Base-by-base conservation (phyloP, 2,329 filamentous ascomycete species). In the Neopestalotiopsis sp. region DNA sequence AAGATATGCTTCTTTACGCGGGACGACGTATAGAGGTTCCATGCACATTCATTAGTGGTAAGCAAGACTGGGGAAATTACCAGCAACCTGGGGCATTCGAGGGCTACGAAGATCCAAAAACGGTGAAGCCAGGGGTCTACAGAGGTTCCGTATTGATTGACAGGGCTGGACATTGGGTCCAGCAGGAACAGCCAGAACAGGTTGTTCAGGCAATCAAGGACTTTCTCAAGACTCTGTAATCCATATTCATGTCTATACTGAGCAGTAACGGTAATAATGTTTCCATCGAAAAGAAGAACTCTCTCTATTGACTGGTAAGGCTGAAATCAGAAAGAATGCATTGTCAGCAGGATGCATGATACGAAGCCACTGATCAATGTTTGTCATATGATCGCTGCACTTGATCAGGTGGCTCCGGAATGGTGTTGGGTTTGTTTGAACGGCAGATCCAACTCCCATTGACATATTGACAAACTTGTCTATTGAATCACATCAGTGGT, bases 131-230 rank as follows among this genome's bases (percentile, higher is more conserved):
- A 20, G 75, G 73, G 0, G 83, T 86, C 69, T 91, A 89, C 74
- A 81, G 82, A 64, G 87, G 87, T 0, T 77, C 81, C 42, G 84
- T 76, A 64, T 79, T 90, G 20, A 80, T 92, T 13, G 84, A 90
- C 17, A 84, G 85, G 0, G 90, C 89, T 4, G 91, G 91, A 0
- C 91, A 93, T 80, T 93, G 91, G 91, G 86, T 91, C 45, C 90
- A 91, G 75, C 89, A 92, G 77, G 90, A 92, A 76, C 83, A 88
- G 75, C 86, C 89, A 1, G 84, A 87, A 72, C 83, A 80, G 67
- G 87, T 90, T 57, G 65, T 71, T 7, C 59, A 45, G 56, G 74
- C 74, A 34, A 69, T 77, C 6, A 63, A 76, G 9, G 59, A 28
- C 1, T 77, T 78, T 59, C 75, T 78, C 17, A 30, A 69, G 9